Base-by-base conservation (phyloP, 352 stramenopile genomes). In the Phytophthora chlamydospora region DNA sequence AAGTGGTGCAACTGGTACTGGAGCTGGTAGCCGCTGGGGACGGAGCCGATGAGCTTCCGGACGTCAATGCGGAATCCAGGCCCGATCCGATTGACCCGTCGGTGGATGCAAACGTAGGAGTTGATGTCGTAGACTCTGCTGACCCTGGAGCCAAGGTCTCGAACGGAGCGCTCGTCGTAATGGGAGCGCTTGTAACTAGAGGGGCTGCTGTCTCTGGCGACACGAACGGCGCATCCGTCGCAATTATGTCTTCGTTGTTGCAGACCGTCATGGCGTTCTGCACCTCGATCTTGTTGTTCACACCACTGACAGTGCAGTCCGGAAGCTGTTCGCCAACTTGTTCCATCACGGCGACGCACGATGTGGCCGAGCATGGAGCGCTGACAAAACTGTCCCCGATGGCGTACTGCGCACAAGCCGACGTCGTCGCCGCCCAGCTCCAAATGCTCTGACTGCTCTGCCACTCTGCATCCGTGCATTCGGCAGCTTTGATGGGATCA, bases 221-320 rank as follows among this genome's bases (percentile, higher is more conserved):
- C 35, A 54, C 48, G 11, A 54, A 27, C 10, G 57, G 57, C 8
- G 57, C 41, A 19, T 59, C 40, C 24, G 49, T 56, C 31, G 41
- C n/a, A 16, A 50, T 45, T 2, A 50, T 17, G 14, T 56, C 58
- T 31, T 55, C 29, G 0, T 43, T 31, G 27, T 66, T 61, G 34
- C 49, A 66, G 8, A 49, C 58, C 4, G 58, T 61, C 50, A 61
- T 66, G 6, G 58, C 58, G 6, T 56, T 66, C 14, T 56, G 49
- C 16, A 66, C 58, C n/a, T 66, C 58, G 29, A 66, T 41, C 43
- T 66, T 61, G 58, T 66, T 61, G 17, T 66, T 58, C 41, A 60
- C 58, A 3, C 58, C 58, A 27, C 49, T 55, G 17, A 46, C 43
- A 0, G 49, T 54, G 42, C 58, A 66, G 42, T 66, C 58, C 3